Evolutionary conservation across 1,284 basidiomycete species (phyloP), one percentile per base, ranked within the genome.

Genomic region (Fomitopsis pinicola): DNA sequence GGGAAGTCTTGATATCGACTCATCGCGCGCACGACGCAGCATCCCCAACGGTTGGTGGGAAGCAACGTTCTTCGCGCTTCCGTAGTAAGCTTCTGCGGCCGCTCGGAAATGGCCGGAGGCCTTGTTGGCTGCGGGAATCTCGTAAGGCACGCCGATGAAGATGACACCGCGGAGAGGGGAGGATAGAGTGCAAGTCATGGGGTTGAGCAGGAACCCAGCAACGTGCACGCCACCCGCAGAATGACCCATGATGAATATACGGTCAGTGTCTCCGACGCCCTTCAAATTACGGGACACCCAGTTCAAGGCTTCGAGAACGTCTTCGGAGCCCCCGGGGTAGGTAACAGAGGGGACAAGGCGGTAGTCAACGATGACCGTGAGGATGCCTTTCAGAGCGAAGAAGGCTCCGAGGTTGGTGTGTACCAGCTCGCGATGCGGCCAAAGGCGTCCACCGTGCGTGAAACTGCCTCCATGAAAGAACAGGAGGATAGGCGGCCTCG

Each of bases 191-290:
- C 33, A 58, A 4, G 46, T 12, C 26, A 42, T 26, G 9, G 42
- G 17, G n/a, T 10, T 33, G 5, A 58, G 35, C n/a, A 58, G 33
- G 28, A 58, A 7, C 4, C 42, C n/a, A 12, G 45, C 42, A 14
- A 38, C 44, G 19, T 58, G 57, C n/a, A 58, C 36, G 42, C 57
- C 57, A 19, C 57, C 57, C n/a, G 57, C 57, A 7, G 57, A 58
- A 19, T 57, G 55, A 5, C 33, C 55, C n/a, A 57, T 19, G 40
- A 57, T 36, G 28, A 57, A 57, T 12, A 57, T 45, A 36, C 55
- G 55, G 55, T n/a, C 17, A 9, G 42, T 45, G 42, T 57, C 55
- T 17, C 22, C 55, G 14, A 2, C 30, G 42, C 6, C 45, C 26
- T 38, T 19, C 30, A 58, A 30, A 10, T 48, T n/a, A n/a, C 33